A percentile compares a stretch with the other conserved stretches of the same genome.
These are phyloP conservation scores for Cymbidium sinense DNA, from an alignment of 106 monocot species.

Conservation along the genomic window DNA sequence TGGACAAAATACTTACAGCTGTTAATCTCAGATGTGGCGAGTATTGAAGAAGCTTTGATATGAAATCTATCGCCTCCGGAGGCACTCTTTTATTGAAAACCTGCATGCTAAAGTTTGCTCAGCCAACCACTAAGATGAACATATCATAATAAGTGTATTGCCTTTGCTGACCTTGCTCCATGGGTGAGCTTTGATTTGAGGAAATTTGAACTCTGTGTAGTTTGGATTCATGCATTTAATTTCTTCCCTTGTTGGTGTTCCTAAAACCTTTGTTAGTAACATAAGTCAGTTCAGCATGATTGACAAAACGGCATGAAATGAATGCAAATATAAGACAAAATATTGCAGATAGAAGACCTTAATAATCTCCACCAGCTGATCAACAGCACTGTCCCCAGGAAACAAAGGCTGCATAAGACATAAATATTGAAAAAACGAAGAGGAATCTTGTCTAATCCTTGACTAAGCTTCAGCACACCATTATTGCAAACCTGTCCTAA, in stretches of 20 bases:
- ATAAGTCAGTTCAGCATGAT: neutral
- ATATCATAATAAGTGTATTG: neutral
- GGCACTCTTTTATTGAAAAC: slow-evolving; percentile 39
- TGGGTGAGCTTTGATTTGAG: slow-evolving; percentile 41
- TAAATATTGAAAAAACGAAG: neutral
- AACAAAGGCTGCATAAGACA: slow-evolving; percentile 46
- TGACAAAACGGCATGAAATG: neutral
- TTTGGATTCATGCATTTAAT: slow-evolving; percentile 55
- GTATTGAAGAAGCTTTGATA: slow-evolving; percentile 44
- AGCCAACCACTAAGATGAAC: neutral
- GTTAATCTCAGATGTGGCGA: slow-evolving; percentile 36
- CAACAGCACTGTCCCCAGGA: slow-evolving; percentile 61
- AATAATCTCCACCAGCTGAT: slow-evolving; percentile 60
- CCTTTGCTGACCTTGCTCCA: slow-evolving; percentile 32
- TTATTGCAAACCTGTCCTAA: slow-evolving; percentile 34
- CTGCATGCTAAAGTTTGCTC: slow-evolving; percentile 21
- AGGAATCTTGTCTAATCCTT: neutral
- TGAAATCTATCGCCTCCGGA: slow-evolving; percentile 35
- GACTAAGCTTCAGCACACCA: neutral
- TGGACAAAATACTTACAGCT: slow-evolving; percentile 30
- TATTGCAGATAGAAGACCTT: slow-evolving; percentile 25
- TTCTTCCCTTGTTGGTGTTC: slow-evolving; percentile 49
- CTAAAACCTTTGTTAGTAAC: slow-evolving; percentile 28
- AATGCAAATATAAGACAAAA: neutral
- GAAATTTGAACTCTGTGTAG: slow-evolving; percentile 49